phyloP scores from a whole-genome alignment of 2,329 filamentous ascomycete genomes.

The Aspergillus costaricaensis region DNA sequence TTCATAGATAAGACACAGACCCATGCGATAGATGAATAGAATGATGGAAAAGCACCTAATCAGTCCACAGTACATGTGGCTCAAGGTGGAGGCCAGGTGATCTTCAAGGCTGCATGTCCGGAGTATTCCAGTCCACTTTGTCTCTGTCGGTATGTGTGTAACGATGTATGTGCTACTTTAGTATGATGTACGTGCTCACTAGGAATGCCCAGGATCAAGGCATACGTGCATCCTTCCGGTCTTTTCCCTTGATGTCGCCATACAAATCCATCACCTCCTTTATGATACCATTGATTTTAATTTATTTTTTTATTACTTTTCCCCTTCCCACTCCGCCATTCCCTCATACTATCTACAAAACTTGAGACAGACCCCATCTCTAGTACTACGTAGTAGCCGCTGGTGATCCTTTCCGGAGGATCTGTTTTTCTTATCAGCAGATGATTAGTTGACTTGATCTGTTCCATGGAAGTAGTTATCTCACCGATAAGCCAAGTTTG shows the following conservation, averaged over 20 bases:
- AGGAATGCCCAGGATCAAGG: conserved; percentile 15
- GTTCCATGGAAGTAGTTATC: conserved; percentile 7
- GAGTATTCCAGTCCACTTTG: conserved; percentile 22
- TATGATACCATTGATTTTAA: not conserved
- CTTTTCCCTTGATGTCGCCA: conserved; percentile 8
- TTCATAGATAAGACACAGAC: no score
- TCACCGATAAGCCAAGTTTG: conserved; percentile 1
- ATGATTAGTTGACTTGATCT: not conserved
- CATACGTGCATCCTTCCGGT: conserved; percentile 10
- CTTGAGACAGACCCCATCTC: no score
- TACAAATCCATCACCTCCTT: not conserved
- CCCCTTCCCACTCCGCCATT: not conserved
- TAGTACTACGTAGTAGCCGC: no score
- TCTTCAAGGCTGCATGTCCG: conserved; percentile 26
- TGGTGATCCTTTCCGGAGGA: no score
- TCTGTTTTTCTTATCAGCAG: not conserved
- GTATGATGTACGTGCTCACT: conserved; percentile 11
- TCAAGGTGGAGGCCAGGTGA: conserved; percentile 19
- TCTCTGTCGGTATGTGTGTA: conserved; percentile 15
- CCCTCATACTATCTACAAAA: not conserved
- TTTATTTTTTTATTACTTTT: not conserved
- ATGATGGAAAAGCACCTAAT: no score
- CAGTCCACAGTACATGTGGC: conserved; percentile 12
- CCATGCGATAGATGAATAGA: no score
- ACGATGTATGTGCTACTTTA: conserved; percentile 15